A percentile compares a stretch with the other conserved stretches of the same genome.
These are phyloP conservation scores for Iberis pinnata DNA, from an alignment of 345 rosid species.

Conservation along the genomic window DNA sequence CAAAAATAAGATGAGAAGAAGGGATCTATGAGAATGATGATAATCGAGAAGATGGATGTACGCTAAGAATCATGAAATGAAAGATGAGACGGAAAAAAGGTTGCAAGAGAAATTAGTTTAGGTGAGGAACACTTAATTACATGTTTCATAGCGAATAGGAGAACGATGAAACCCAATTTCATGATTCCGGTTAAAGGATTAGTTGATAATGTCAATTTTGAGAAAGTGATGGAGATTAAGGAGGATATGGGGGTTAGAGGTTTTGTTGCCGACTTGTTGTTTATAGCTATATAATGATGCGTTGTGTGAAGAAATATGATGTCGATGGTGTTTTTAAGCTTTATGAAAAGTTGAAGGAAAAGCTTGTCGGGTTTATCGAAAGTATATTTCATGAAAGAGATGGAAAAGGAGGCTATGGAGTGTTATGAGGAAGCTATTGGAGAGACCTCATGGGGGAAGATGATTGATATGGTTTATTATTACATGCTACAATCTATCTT, in stretches of 20 bases:
- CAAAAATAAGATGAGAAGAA: no score
- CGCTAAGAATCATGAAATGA: no score
- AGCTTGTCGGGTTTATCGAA: constrained; percentile 57
- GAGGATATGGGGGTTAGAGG: constrained; percentile 64
- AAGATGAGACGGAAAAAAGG: no score
- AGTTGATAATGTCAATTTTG: constrained; percentile 66
- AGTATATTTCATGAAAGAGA: constrained; percentile 64
- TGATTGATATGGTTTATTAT: constrained; percentile 36
- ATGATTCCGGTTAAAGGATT: constrained; percentile 69
- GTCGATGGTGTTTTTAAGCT: constrained; percentile 53
- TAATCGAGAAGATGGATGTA: no score
- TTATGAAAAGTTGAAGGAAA: constrained; percentile 73
- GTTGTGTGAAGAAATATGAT: constrained; percentile 47
- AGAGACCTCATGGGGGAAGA: constrained; percentile 49
- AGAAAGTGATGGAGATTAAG: constrained; percentile 72
- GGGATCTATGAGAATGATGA: no score
- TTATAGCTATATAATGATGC: constrained; percentile 68
- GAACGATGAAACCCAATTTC: no score
- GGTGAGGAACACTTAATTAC: no score
- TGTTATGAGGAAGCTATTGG: constrained; percentile 55
- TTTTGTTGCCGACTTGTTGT: constrained; percentile 50
- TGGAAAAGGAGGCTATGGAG: constrained; percentile 74
- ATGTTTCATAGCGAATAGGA: no score
- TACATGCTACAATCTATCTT: no score
- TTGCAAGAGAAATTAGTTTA: no score